Evolutionary conservation across 2,329 filamentous ascomycete species (phyloP).

Genomic region (Botrytis elliptica): DNA sequence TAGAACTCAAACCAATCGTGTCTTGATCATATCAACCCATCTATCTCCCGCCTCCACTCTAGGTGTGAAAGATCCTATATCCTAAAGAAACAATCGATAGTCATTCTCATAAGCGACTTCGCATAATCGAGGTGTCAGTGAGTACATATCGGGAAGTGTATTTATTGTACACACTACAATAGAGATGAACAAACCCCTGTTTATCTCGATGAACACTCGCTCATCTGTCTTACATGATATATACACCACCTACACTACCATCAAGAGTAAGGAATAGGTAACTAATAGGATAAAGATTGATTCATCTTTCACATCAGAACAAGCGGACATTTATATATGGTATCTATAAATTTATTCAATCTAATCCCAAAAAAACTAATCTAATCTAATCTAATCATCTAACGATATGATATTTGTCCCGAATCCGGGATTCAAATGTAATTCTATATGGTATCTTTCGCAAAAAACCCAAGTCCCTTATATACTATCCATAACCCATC

Average conservation of each 20-base stretch:
- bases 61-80: not conserved
- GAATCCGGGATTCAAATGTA: not conserved
- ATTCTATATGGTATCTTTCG: constrained; percentile 19
- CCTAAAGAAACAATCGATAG: not conserved
- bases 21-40: not conserved
- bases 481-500: not conserved
- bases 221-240: not conserved
- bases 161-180: too few species aligned
- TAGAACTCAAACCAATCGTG: not conserved
- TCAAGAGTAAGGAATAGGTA: not conserved
- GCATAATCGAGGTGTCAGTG: not conserved
- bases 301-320: not conserved
- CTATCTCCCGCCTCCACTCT: not conserved
- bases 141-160: too few species aligned
- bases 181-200: too few species aligned
- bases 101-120: not conserved
- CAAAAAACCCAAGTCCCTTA: not conserved
- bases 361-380: not conserved
- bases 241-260: not conserved
- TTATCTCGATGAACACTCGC: not conserved
- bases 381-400: not conserved
- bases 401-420: not conserved
- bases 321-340: not conserved
- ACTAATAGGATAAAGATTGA: not conserved
- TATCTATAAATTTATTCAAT: not conserved